These are phyloP conservation scores for Paralagenidium karlingii DNA, from an alignment of 352 stramenopile species.

Conservation along the genomic window DNA sequence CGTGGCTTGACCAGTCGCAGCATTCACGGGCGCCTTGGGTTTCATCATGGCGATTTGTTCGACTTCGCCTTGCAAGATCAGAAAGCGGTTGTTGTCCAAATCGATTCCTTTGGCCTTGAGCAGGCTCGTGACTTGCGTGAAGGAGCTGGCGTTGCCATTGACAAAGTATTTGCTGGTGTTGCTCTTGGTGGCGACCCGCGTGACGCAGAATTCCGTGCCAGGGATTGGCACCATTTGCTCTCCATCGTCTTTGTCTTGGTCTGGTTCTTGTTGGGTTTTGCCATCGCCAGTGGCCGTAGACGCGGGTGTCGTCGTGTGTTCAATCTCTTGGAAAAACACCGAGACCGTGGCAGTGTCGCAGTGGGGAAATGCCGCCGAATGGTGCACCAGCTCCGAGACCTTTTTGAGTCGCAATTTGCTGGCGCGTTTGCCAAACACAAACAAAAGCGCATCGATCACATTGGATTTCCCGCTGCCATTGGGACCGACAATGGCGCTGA, in stretches of 20 bases:
- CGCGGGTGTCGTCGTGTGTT: conserved; percentile 60
- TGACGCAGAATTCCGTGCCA: conserved; percentile 87
- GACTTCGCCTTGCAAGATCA: conserved; percentile 95
- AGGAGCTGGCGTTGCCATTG: conserved; percentile 87
- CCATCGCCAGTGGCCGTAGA: no score
- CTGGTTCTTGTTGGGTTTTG: conserved; percentile 9
- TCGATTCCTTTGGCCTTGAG: conserved; percentile 95
- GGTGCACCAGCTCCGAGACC: conserved; percentile 98
- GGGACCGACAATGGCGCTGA: conserved; percentile 96
- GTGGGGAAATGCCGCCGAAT: conserved; percentile 83
- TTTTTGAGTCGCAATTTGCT: conserved; percentile 94
- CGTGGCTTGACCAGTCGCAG: background rate
- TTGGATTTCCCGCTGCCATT: conserved; percentile 99
- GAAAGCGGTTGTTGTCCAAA: conserved; percentile 99
- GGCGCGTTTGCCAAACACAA: conserved; percentile 99
- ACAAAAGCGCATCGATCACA: conserved; percentile 99
- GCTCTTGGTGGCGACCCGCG: conserved; percentile 85
- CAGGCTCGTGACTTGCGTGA: conserved; percentile 91
- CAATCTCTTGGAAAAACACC: conserved; percentile 98
- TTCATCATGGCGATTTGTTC: conserved; percentile 99
- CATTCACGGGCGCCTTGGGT: conserved; percentile 87
- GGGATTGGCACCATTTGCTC: conserved; percentile 82
- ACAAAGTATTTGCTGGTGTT: conserved; percentile 98
- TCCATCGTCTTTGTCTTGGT: conserved; percentile 68
- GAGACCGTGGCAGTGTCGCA: conserved; percentile 91